Base-by-base conservation (phyloP, 805 yeast species). In the Ogataea wickerhamii region DNA sequence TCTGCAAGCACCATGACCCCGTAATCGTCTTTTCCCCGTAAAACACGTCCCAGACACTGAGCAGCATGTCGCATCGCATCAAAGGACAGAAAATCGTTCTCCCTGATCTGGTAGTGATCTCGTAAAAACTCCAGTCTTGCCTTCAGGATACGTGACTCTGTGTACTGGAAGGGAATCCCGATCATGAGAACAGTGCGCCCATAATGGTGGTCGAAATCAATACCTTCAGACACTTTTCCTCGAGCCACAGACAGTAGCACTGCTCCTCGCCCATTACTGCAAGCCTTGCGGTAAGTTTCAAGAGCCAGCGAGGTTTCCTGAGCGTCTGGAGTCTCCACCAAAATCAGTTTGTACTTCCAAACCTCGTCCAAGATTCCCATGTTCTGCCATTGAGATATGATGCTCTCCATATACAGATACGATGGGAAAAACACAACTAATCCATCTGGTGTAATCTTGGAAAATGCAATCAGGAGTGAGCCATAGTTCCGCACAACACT, bases 51-150 rank as follows among this genome's bases (percentile, higher is more conserved):
- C 55, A 93, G 66, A 64, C 99, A 93, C 62, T 93, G 99, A 0
- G 99, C 98, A 4, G 98, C 99, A 66, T 93, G 99, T 57, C 99
- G 78, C 98, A 93, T 93, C 11, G 99, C 99, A 64, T 93, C 99
- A 71, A 93, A 93, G 8, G 98, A 89, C 26, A 93, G 60, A 58
- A 93, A 93, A 55, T 93, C 98, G 56, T 87, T 88, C 55, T 93
- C 98, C 47, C 87, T 74, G 39, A 93, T 91, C 53, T 88, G 94
- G 59, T 78, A 91, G 53, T 88, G 89, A 57, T 93, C 98, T 48
- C 98, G 71, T 59, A 93, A 63, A 54, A 93, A 93, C 63, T 93
- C 98, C 31, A 93, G 68, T 36, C 99, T 74, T 0, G 99, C 98
- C 52, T 93, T 93, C 53, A 93, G 69, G 47, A 93, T 93, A 55